Evolutionary conservation across 2,329 filamentous ascomycete species (phyloP).

Genomic region (Botrytis byssoidea): DNA sequence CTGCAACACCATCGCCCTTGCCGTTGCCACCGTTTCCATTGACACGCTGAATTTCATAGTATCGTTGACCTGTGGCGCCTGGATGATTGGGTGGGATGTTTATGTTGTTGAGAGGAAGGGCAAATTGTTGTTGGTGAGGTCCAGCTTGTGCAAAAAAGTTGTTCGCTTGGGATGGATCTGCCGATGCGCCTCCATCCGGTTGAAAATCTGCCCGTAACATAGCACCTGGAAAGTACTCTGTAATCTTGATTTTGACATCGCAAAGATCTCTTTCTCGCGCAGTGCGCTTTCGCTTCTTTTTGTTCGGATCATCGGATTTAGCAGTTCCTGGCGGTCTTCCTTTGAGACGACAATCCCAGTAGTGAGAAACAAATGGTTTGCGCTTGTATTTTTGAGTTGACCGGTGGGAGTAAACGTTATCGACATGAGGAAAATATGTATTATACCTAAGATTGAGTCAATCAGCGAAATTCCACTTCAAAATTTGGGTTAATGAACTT

Average conservation of each 20-base stretch:
- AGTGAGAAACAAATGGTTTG: constrained; percentile 79
- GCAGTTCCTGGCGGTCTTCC: constrained; percentile 75
- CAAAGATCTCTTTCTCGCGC: constrained; percentile 77
- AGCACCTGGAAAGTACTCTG: constrained; percentile 67
- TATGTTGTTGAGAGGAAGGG: constrained; percentile 44
- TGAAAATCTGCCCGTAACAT: constrained; percentile 39
- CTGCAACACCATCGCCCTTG: constrained; percentile 66
- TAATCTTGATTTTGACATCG: constrained; percentile 84
- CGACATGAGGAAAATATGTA: constrained; percentile 79
- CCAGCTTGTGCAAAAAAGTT: constrained; percentile 37
- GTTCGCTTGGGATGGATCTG: constrained; percentile 30
- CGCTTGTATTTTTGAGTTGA: constrained; percentile 80
- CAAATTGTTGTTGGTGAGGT: constrained; percentile 41
- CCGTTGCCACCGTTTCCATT: constrained; percentile 75
- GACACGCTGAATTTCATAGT: constrained; percentile 74
- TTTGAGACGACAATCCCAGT: constrained; percentile 82
- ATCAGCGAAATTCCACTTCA: constrained; percentile 23
- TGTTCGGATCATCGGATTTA: constrained; percentile 75
- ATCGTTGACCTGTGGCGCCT: constrained; percentile 52
- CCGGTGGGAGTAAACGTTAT: constrained; percentile 82
- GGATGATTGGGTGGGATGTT: constrained; percentile 46
- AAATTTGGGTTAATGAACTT: constrained; percentile 37
- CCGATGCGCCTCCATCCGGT: constrained; percentile 33
- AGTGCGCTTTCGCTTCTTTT: constrained; percentile 77
- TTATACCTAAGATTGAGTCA: constrained; percentile 56